Evolutionary conservation across 305 asterid genomes (phyloP).

Genomic region (Nicotiana rustica): DNA sequence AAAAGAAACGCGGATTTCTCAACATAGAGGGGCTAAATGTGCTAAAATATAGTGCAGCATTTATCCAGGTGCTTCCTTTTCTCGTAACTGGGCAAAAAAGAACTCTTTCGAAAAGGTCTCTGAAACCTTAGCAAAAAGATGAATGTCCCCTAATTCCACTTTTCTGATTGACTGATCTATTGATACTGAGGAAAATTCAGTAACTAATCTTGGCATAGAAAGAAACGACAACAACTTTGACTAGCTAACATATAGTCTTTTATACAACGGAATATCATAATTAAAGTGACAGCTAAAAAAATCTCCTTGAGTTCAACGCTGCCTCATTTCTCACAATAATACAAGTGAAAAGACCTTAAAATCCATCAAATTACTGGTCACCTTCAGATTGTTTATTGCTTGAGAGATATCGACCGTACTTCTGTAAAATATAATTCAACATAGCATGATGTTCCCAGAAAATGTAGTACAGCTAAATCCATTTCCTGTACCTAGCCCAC

Average conservation of each 20-base stretch:
- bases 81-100: not conserved
- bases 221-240: constrained; percentile 23
- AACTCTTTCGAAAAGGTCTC: not conserved
- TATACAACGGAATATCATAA: constrained; percentile 27
- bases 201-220: constrained; percentile 32
- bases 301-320: not conserved
- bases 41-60: not conserved
- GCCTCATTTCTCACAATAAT: constrained; percentile 25
- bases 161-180: constrained; percentile 21
- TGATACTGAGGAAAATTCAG: constrained; percentile 23
- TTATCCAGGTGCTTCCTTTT: constrained; percentile 9
- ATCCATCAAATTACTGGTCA: not conserved
- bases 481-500: constrained; percentile 11
- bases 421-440: constrained; percentile 12
- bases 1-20: constrained; percentile 22
- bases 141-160: constrained; percentile 12
- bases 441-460: not conserved
- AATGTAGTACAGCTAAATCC: constrained; percentile 22
- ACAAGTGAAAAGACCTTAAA: constrained; percentile 15
- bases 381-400: constrained; percentile 9
- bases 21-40: not conserved
- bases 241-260: constrained; percentile 23
- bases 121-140: not conserved
- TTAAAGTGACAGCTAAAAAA: constrained; percentile 10
- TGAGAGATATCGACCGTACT: not conserved